Percentiles rank a stretch among this genome's conserved stretches.
Evolutionary conservation across 768 basidiomycete genomes (phyloP).

Genomic region (Boletus vermiculosoides): DNA sequence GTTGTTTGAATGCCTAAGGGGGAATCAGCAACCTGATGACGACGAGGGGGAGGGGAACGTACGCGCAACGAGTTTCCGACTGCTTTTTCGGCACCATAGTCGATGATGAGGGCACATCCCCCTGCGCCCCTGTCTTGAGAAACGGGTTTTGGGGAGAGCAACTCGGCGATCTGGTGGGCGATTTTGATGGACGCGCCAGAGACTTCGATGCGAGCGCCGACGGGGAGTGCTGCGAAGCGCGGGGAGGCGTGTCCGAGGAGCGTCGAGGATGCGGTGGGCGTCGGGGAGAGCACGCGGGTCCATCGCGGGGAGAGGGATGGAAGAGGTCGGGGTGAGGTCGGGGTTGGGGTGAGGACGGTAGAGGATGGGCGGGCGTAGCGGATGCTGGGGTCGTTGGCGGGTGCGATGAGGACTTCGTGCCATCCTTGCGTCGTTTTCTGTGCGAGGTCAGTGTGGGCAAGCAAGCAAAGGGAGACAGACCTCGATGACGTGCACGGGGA

Average conservation of each 20-base stretch:
- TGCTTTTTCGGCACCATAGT: slow-evolving; percentile 78
- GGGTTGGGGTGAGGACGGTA: slow-evolving; percentile 7
- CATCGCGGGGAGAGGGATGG: slow-evolving; percentile 39
- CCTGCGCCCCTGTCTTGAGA: slow-evolving; percentile 22
- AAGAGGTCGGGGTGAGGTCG: neutral
- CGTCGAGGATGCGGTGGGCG: slow-evolving; percentile 51
- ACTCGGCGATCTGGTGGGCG: slow-evolving; percentile 63
- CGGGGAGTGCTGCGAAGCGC: slow-evolving; percentile 65
- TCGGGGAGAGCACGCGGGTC: slow-evolving; percentile 63
- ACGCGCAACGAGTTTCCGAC: slow-evolving; percentile 82
- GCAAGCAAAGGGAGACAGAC: slow-evolving; percentile 38
- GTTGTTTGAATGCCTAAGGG: slow-evolving; percentile 81
- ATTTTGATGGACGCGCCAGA: slow-evolving; percentile 68
- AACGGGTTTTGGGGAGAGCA: slow-evolving; percentile 39
- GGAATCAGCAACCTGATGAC: neutral
- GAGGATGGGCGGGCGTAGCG: slow-evolving; percentile 25
- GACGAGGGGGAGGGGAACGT: slow-evolving; percentile 26
- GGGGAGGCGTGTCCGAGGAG: slow-evolving; percentile 64
- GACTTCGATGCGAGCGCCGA: slow-evolving; percentile 79
- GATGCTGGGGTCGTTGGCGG: slow-evolving; percentile 40
- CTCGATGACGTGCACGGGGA: slow-evolving; percentile 89
- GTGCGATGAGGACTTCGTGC: slow-evolving; percentile 78
- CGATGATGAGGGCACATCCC: slow-evolving; percentile 77
- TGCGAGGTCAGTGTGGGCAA: neutral
- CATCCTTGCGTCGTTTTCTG: slow-evolving; percentile 80